phyloP scores from a whole-genome alignment of 441 rosid species.

The Eutrema salsugineum region DNA sequence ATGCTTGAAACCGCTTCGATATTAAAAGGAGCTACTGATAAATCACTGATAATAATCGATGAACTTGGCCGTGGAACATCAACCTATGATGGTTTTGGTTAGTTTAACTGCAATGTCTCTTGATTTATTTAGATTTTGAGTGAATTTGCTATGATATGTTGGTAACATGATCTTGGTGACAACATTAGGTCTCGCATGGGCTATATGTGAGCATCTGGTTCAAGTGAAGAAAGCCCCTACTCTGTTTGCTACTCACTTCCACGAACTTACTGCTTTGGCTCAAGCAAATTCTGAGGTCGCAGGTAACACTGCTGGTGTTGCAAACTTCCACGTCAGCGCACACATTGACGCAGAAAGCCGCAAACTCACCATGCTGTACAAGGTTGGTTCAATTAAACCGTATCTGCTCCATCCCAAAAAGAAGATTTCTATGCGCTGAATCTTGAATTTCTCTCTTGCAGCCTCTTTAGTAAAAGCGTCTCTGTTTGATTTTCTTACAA shows the following conservation, averaged over 20 bases:
- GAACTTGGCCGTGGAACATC: slow-evolving; percentile 99
- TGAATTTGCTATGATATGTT: neutral
- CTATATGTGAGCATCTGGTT: slow-evolving; percentile 94
- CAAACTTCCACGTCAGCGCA: slow-evolving; percentile 97
- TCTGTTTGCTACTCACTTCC: slow-evolving; percentile 97
- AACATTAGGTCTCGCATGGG: slow-evolving; percentile 94
- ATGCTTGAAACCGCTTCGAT: slow-evolving; percentile 95
- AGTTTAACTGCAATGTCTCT: slow-evolving; percentile 24
- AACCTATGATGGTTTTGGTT: slow-evolving; percentile 98
- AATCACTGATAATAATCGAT: slow-evolving; percentile 90
- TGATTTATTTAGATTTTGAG: neutral
- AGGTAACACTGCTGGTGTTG: slow-evolving; percentile 71
- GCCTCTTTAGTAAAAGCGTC: neutral
- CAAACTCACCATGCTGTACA: slow-evolving; percentile 96
- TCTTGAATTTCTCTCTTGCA: neutral
- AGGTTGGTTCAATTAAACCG: slow-evolving; percentile 45
- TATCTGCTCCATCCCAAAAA: neutral
- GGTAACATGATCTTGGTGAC: slow-evolving; percentile 6
- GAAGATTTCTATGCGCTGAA: neutral
- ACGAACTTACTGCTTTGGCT: slow-evolving; percentile 93
- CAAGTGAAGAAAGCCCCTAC: slow-evolving; percentile 92
- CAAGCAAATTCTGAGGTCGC: slow-evolving; percentile 42
- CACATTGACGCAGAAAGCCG: slow-evolving; percentile 85
- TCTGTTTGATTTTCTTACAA: slow-evolving; percentile 4
- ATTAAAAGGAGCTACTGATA: slow-evolving; percentile 88